phyloP scores from a whole-genome alignment of 108 stramenopile species.

The Schizochytrium sp. region DNA sequence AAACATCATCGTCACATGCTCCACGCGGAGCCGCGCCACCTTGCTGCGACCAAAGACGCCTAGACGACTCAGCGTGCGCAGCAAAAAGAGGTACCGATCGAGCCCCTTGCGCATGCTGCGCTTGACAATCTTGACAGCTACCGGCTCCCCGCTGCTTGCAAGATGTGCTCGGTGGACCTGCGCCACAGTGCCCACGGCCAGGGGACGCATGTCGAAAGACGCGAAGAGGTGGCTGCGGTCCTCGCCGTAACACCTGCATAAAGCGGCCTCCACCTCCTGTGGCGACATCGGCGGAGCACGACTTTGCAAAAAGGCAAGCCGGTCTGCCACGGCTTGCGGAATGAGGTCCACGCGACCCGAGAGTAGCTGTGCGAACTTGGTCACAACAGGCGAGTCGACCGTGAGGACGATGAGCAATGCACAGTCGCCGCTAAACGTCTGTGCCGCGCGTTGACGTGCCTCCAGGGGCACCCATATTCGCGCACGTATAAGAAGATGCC shows the following conservation, averaged over 20 bases:
- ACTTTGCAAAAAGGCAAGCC: neutral
- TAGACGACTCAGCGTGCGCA: neutral
- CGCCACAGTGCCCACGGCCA: neutral
- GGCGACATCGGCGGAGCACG: neutral
- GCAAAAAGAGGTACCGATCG: neutral
- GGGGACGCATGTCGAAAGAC: neutral
- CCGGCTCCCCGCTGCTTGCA: neutral
- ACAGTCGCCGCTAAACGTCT: neutral
- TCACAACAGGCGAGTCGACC: no score
- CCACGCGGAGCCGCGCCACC: neutral
- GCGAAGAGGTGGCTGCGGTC: neutral
- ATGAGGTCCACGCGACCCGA: neutral
- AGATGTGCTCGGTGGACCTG: neutral
- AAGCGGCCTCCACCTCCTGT: neutral
- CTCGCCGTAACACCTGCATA: neutral
- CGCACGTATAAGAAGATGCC: neutral
- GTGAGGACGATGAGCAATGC: neutral
- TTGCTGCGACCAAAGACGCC: neutral
- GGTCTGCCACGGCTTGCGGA: neutral
- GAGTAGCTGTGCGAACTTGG: no score
- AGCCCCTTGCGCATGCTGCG: neutral
- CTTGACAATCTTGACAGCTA: neutral
- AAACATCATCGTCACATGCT: neutral
- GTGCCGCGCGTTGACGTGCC: neutral
- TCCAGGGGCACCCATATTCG: neutral